Base-by-base conservation (phyloP, 2,329 filamentous ascomycete genomes). In the Paraphaeosphaeria sporulosa region DNA sequence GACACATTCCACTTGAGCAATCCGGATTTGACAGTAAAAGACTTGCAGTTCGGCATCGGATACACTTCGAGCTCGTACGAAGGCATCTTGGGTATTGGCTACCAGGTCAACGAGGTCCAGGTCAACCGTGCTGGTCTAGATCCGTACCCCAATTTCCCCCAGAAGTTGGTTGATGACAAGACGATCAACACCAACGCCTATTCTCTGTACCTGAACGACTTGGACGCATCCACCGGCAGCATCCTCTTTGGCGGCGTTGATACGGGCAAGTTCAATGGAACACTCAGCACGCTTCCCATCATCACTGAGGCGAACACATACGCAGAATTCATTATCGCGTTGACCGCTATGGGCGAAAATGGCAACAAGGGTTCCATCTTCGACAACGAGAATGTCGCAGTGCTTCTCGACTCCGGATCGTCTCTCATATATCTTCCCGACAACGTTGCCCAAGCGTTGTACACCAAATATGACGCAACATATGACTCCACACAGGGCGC, bases 31-130 rank as follows among this genome's bases (percentile, higher is more conserved):
- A 83, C 77, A 1, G 67, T 93, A 34, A 64, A 81, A 3, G 76
- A 80, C 58, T 79, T 93, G 57, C 89, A 93, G 70, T 92, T 94
- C 68, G 91, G 90, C 61, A 82, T 94, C 62, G 91, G 90, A 44
- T 92, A 93, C 72, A 72, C 64, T 0, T 88, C 87, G 3, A 80
- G 69, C 44, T 87, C 86, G 5, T 58, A 73, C 32, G 75, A 96
- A 75, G 92, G 92, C 42, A 92, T 98, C 44, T 78, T 97, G 21
- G 94, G 94, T 19, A 90, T 98, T 62, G 94, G 94, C 7, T 97
- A 97, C 75, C 75, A 85, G 0, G 76, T 84, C 64, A 95, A 96
- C 75, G 94, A 97, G 78, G 91, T 90, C 13, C 87, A 90, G 67
- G 87, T 91, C 48, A 84, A 84, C 54, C 82, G 86, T 64, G 84